Percentiles rank a stretch among this genome's conserved stretches.
Evolutionary conservation across 768 basidiomycete species (phyloP).

Genomic region (Galerina marginata): DNA sequence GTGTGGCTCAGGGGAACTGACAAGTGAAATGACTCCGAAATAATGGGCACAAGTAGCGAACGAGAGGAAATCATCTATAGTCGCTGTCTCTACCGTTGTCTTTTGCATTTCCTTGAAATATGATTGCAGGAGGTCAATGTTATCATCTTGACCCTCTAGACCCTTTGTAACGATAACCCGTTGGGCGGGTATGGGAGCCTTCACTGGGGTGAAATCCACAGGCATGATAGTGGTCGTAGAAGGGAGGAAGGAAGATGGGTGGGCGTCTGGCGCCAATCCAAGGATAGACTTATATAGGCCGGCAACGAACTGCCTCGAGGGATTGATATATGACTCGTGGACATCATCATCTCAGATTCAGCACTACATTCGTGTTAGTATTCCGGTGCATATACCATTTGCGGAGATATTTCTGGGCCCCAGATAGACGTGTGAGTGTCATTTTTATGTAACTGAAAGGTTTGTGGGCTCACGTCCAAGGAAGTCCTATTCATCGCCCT

Average conservation of each 20-base stretch:
- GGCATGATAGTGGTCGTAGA: conserved; percentile 14
- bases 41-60: conserved; percentile 43
- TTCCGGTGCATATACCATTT: conserved; percentile 8
- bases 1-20: conserved; percentile 1
- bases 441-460: neutral
- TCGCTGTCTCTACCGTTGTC: conserved; percentile 42
- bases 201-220: neutral
- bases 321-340: conserved; percentile 23
- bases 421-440: neutral
- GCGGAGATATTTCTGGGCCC: conserved; percentile 6
- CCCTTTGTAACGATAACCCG: conserved; percentile 27
- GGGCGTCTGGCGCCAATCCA: conserved; percentile 27
- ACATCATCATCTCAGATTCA: conserved; percentile 2
- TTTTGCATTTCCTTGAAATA: conserved; percentile 49
- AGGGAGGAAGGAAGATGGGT: conserved; percentile 13
- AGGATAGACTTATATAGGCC: conserved; percentile 20
- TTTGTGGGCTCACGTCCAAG: no score
- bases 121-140: conserved; percentile 37
- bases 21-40: conserved; percentile 46
- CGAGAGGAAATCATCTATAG: conserved; percentile 44
- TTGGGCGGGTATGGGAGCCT: neutral
- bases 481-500: no score
- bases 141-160: conserved; percentile 43
- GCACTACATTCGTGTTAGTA: neutral
- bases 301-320: conserved; percentile 19